Base-by-base conservation (phyloP, 495 filamentous ascomycete species). In the Talaromyces thailandensis region DNA sequence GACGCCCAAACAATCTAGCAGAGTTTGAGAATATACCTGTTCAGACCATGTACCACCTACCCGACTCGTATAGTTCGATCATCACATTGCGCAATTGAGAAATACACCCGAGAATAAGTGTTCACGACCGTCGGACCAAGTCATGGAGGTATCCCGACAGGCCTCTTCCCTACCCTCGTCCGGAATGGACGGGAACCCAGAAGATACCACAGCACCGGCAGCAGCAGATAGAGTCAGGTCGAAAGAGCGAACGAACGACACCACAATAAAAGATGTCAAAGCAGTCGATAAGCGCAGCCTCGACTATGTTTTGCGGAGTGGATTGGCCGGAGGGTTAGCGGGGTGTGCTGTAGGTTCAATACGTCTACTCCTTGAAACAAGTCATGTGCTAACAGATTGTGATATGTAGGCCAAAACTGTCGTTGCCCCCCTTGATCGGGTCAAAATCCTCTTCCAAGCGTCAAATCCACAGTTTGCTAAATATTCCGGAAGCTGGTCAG, bases 371-470 rank as follows among this genome's bases (percentile, higher is more conserved):
- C 9, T 28, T 21, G 21, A 24, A 9, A 14, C 12, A 3, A 8
- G 16, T 11, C 18, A 51, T 7, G 31, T 58, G 25, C 59, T 61
- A 48, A 57, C 14, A 7, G 16, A 26, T 37, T 59, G 6, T 35
- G 14, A 40, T 11, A 31, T 45, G n/a, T 62, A 96, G 92, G 94
- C 90, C 65, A 98, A 98, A 81, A 96, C 93, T 1, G 79, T 95
- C 18, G 96, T 98, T 14, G 94, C 90, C 26, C 94, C 94, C 35
- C 90, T 98, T 60, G 94, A 98, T 77, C 87, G 94, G 51, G 94
- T 98, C 69, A 98, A 98, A 73, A 98, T 98, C 71, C 88, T 98
- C 57, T 98, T 98, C 79, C 94, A 98, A 75, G 87, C 94, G 58
- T 90, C 89, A 62, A 96, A 92, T 70, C 94, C 94, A 4, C 88